phyloP scores from a whole-genome alignment of 1,284 basidiomycete species.

The Sanguinoderma infundibulare region DNA sequence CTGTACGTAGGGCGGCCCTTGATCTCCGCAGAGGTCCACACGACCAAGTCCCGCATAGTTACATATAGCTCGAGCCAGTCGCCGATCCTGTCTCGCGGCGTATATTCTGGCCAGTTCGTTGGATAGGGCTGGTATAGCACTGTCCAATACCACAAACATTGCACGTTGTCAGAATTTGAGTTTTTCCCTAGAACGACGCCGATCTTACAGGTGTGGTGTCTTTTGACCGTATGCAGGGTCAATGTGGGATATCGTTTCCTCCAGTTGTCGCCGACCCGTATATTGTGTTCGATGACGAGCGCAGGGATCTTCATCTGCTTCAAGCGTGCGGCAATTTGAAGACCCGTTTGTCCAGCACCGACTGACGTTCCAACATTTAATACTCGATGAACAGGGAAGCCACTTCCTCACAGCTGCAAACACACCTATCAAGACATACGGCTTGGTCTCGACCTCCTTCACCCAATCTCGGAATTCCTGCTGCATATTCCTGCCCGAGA shows the following conservation, averaged over 20 bases:
- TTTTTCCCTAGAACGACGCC: not conserved
- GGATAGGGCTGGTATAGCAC: constrained; percentile 44
- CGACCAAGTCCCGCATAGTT: constrained; percentile 59
- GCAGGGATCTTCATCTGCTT: constrained; percentile 53
- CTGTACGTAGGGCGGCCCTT: constrained; percentile 40
- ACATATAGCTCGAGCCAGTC: constrained; percentile 72
- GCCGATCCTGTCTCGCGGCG: constrained; percentile 47
- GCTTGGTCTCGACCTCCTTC: constrained; percentile 26
- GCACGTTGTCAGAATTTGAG: not conserved
- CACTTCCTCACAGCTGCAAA: not conserved
- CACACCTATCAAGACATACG: constrained; percentile 1
- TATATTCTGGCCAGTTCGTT: constrained; percentile 34
- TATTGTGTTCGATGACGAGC: constrained; percentile 51
- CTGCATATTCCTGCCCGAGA: constrained; percentile 15
- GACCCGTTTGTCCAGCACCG: constrained; percentile 59
- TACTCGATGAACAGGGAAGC: not conserved
- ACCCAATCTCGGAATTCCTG: constrained; percentile 21
- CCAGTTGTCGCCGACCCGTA: constrained; percentile 59
- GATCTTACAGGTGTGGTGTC: constrained; percentile 40
- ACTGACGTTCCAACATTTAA: constrained; percentile 36
- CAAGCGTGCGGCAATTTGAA: constrained; percentile 55
- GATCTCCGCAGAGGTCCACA: constrained; percentile 62
- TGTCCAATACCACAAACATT: constrained; percentile 20
- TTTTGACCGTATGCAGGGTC: constrained; percentile 47
- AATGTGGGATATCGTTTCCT: constrained; percentile 53